Percentiles rank a stretch among this genome's conserved stretches.
Evolutionary conservation across 441 rosid species (phyloP).

Genomic region (Kokia cookei): DNA sequence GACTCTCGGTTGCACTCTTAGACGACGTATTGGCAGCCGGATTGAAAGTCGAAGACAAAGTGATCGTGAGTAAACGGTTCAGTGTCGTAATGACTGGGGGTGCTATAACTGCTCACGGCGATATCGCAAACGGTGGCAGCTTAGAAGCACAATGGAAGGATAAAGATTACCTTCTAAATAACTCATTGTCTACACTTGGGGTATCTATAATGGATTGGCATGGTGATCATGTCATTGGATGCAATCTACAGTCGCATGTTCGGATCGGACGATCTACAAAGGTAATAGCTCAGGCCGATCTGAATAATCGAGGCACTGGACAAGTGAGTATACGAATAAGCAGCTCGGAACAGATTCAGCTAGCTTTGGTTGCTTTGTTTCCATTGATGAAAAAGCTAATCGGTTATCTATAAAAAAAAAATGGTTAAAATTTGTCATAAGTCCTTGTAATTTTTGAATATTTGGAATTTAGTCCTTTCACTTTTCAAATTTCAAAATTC

Average conservation of each 20-base stretch:
- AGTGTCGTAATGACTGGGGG: slow-evolving; percentile 77
- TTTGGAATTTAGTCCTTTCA: no score
- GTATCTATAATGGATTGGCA: slow-evolving; percentile 82
- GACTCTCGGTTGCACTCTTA: slow-evolving; percentile 66
- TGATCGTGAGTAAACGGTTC: slow-evolving; percentile 54
- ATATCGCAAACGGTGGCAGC: slow-evolving; percentile 85
- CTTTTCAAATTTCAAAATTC: no score
- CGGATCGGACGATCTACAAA: slow-evolving; percentile 77
- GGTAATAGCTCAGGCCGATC: slow-evolving; percentile 66
- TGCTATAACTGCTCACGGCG: slow-evolving; percentile 80
- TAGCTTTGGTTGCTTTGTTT: slow-evolving; percentile 61
- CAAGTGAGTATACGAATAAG: slow-evolving; percentile 74
- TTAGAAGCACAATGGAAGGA: slow-evolving; percentile 84
- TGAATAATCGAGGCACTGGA: slow-evolving; percentile 87
- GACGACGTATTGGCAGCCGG: slow-evolving; percentile 80
- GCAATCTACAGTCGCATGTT: slow-evolving; percentile 83
- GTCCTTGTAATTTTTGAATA: no score
- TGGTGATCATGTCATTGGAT: slow-evolving; percentile 87
- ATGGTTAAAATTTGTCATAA: neutral
- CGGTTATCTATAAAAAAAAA: slow-evolving; percentile 40
- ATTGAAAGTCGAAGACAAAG: slow-evolving; percentile 74
- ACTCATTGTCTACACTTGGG: slow-evolving; percentile 68
- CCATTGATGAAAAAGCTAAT: slow-evolving; percentile 60
- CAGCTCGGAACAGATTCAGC: slow-evolving; percentile 93
- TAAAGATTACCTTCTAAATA: slow-evolving; percentile 70